Evolutionary conservation across 1,284 basidiomycete species (phyloP).

Genomic region (Cutaneotrichosporon cyanovorans): DNA sequence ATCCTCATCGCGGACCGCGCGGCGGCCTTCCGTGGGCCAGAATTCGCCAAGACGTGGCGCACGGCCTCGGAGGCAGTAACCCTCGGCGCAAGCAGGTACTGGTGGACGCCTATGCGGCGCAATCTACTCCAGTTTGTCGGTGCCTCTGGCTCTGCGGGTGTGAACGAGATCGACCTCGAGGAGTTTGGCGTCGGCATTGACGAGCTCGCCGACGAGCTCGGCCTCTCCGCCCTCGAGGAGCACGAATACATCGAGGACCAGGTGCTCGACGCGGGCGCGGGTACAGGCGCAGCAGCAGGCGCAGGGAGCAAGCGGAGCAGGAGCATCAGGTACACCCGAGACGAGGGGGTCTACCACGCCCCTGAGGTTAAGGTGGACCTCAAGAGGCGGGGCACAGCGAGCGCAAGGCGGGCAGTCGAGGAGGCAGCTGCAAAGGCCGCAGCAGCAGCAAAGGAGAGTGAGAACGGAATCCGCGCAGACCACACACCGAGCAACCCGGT

Average conservation of each 20-base stretch:
- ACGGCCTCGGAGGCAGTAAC: slow-evolving; percentile 65
- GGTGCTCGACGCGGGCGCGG: background rate
- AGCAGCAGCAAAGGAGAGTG: background rate
- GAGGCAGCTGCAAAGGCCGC: background rate
- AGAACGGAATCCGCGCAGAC: background rate
- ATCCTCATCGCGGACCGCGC: slow-evolving; percentile 74
- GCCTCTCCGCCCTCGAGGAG: background rate
- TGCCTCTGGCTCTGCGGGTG: slow-evolving; percentile 31
- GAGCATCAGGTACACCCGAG: background rate
- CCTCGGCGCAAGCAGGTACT: slow-evolving; percentile 62
- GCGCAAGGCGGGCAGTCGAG: background rate
- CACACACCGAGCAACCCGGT: slow-evolving; percentile 49
- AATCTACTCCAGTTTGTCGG: slow-evolving; percentile 66
- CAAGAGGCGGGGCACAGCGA: background rate
- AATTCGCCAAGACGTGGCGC: slow-evolving; percentile 62
- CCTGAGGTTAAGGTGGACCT: slow-evolving; percentile 3
- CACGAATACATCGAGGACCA: background rate
- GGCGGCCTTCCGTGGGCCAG: slow-evolving; percentile 64
- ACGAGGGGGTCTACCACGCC: background rate
- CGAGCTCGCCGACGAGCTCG: background rate
- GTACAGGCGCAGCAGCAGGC: no score
- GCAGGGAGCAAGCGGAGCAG: background rate
- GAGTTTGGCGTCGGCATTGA: slow-evolving; percentile 41
- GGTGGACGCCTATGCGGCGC: slow-evolving; percentile 71
- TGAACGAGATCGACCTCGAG: slow-evolving; percentile 13